Base-by-base conservation (phyloP, 2,329 filamentous ascomycete genomes). In the Claviceps arundinis region DNA sequence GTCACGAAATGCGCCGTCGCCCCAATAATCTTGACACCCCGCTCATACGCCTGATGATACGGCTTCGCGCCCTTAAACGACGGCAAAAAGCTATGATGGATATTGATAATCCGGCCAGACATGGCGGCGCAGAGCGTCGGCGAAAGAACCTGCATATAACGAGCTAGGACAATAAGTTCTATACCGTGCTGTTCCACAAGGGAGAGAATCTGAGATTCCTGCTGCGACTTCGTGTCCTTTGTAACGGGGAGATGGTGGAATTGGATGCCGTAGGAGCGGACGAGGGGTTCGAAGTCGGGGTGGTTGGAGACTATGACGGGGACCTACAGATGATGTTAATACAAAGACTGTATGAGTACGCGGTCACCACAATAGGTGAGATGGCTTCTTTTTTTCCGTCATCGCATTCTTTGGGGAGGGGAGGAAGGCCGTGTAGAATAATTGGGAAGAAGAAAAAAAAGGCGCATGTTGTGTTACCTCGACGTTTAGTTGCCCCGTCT, bases 71-170 rank as follows among this genome's bases (percentile, higher is more conserved):
- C 87, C 76, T 93, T 93, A 79, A 93, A 93, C 9, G 78, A 84
- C 0, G 87, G 87, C 75, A 93, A 67, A 78, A 93, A 93, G 59
- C 80, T 85, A 72, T 93, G 87, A 71, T 93, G 87, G 68, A 93
- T 91, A 72, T 93, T 93, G 83, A 93, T 91, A 71, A 93, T 93
- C 65, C 81, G 82, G 54, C 87, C 87, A 49, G 81, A 85, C 86
- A 93, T 90, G 60, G 80, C 85, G 53, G 76, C 70, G 71, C 87
- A 93, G 42, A 93, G 73, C 8, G 70, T 78, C 0, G 86, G 86
- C 22, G 82, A 86, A 11, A 93, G 75, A 37, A 93, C 85, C 71
- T 93, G 87, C 87, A 93, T 93, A 71, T 93, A 93, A 54, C 87
- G 81, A 6, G 87, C 87, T 47, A 93, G 73, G 1, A 93, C 87